phyloP scores from a whole-genome alignment of 306 rosid genomes.

The Casuarina glauca region DNA sequence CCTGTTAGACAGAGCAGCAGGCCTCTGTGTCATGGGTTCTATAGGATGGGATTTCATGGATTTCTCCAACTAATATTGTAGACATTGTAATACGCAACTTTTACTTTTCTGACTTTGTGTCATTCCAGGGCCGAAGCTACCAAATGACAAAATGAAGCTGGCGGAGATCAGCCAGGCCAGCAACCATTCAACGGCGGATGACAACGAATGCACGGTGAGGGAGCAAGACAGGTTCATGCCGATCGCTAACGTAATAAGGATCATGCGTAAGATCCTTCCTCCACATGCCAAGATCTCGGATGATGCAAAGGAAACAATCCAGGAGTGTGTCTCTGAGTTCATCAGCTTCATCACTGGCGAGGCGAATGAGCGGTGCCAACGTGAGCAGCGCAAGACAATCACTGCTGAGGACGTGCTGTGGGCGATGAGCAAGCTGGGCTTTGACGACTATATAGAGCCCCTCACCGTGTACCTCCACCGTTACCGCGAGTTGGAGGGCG shows the following conservation, averaged over 20 bases:
- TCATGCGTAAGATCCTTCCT: slow-evolving; percentile 84
- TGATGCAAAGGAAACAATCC: slow-evolving; percentile 85
- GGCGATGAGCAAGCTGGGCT: slow-evolving; percentile 90
- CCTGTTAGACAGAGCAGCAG: too few species aligned
- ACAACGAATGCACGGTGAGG: slow-evolving; percentile 65
- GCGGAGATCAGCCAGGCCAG: slow-evolving; percentile 28
- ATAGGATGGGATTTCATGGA: too few species aligned
- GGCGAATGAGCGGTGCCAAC: slow-evolving; percentile 85
- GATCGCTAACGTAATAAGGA: slow-evolving; percentile 83
- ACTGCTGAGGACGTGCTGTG: slow-evolving; percentile 86
- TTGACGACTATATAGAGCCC: slow-evolving; percentile 84
- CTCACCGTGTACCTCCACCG: slow-evolving; percentile 70
- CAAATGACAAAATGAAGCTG: slow-evolving; percentile 26
- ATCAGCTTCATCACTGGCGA: slow-evolving; percentile 89
- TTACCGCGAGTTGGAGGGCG: slow-evolving; percentile 76
- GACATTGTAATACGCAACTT: too few species aligned
- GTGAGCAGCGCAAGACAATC: slow-evolving; percentile 84
- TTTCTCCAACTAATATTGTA: too few species aligned
- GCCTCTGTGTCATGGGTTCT: too few species aligned
- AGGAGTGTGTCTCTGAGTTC: slow-evolving; percentile 84
- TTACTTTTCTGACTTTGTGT: neutral
- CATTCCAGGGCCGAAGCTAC: slow-evolving; percentile 45
- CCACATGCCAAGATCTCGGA: slow-evolving; percentile 75
- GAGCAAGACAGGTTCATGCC: slow-evolving; percentile 97
- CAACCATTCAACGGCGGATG: slow-evolving; percentile 25